These are phyloP conservation scores for Leccinum boreale DNA, from an alignment of 768 basidiomycete species.

Conservation along the genomic window DNA sequence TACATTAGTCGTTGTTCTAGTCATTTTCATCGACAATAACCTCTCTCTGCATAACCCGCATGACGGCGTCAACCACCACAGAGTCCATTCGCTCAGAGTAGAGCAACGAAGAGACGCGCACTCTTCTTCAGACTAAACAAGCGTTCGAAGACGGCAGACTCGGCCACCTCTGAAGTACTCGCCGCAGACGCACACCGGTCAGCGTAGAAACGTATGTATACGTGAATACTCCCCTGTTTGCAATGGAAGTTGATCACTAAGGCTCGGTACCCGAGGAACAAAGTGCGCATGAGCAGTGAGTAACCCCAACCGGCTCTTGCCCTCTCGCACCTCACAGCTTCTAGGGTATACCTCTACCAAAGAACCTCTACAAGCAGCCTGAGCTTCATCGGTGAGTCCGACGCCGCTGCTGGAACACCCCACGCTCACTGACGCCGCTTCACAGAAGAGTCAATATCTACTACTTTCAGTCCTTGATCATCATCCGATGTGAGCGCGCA, in stretches of 20 bases:
- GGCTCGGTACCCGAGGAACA: constrained; percentile 85
- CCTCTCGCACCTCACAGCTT: neutral
- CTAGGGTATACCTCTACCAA: constrained; percentile 89
- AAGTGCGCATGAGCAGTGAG: constrained; percentile 90
- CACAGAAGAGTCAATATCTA: constrained; percentile 88
- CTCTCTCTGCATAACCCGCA: constrained; percentile 83
- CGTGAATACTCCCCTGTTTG: constrained; percentile 68
- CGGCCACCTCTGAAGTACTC: constrained; percentile 25
- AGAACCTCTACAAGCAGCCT: constrained; percentile 86
- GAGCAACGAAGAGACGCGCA: constrained; percentile 48
- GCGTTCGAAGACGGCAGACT: constrained; percentile 31
- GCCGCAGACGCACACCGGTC: constrained; percentile 37
- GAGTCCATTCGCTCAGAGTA: constrained; percentile 81
- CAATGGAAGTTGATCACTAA: constrained; percentile 58
- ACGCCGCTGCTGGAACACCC: neutral
- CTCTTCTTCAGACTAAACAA: constrained; percentile 61
- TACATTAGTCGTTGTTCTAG: too few relatives aligned
- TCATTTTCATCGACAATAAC: constrained; percentile 64
- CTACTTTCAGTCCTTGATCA: constrained; percentile 71
- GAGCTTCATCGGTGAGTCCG: constrained; percentile 65
- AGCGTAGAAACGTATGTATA: constrained; percentile 73
- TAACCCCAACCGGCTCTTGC: constrained; percentile 12
- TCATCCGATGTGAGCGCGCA: constrained; percentile 62
- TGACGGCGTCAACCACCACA: constrained; percentile 86
- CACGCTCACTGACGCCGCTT: neutral